Conservation (phyloP, 805 yeast genomes). For the Cyberlindnera misumaiensis region DNA sequence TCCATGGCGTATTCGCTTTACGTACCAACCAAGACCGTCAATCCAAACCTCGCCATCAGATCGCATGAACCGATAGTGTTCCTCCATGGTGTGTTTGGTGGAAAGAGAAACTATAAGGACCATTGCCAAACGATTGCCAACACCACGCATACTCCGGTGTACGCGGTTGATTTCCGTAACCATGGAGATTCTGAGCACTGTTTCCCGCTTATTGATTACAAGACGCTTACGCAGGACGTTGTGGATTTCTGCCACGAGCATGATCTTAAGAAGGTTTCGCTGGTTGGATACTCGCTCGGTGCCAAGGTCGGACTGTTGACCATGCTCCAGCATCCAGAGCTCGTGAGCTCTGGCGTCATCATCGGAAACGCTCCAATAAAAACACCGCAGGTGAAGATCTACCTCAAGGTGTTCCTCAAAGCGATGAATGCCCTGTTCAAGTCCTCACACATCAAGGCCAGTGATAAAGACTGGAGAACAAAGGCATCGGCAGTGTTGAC, state of each 20-base stretch:
- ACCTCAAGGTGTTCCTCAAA: slow-evolving; percentile 29
- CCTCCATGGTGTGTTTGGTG: slow-evolving; percentile 45
- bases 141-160: slow-evolving; percentile 26
- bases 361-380: slow-evolving; percentile 41
- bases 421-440: slow-evolving; percentile 34
- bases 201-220: slow-evolving; percentile 34
- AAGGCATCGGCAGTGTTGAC: slow-evolving; percentile 18
- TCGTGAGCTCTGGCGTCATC: slow-evolving; percentile 32
- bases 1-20: slow-evolving; percentile 20
- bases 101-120: slow-evolving; percentile 32
- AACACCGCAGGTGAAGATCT: slow-evolving; percentile 25
- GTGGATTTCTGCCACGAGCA: slow-evolving; percentile 28
- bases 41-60: slow-evolving; percentile 19
- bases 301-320: slow-evolving; percentile 44
- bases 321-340: slow-evolving; percentile 32
- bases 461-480: slow-evolving; percentile 23
- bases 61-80: slow-evolving; percentile 31
- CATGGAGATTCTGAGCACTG: slow-evolving; percentile 40
- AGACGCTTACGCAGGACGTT: slow-evolving; percentile 35
- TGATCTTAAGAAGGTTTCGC: slow-evolving; percentile 22
- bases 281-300: slow-evolving; percentile 46
- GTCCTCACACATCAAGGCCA: slow-evolving; percentile 14
- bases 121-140: slow-evolving; percentile 31
- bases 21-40: slow-evolving; percentile 22
- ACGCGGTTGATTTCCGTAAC: slow-evolving; percentile 41